These are phyloP conservation scores for Lodderomyces beijingensis DNA, from an alignment of 1,139 yeast genomes.

Conservation along the genomic window DNA sequence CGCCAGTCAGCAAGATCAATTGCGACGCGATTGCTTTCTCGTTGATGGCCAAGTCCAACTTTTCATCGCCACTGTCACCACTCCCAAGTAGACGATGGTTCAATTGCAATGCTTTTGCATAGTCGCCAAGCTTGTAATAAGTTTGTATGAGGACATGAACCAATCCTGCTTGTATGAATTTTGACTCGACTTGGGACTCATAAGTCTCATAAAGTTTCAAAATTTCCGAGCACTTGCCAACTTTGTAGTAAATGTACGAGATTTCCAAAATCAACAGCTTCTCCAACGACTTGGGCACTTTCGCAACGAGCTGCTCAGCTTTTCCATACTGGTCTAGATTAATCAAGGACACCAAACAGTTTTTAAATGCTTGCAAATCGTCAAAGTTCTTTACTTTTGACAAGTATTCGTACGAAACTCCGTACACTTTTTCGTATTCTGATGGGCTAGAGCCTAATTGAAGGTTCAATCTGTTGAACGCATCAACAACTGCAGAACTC, in stretches of 20 bases:
- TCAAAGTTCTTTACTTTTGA: conserved; percentile 37
- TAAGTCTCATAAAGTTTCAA: conserved; percentile 32
- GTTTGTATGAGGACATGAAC: conserved; percentile 82
- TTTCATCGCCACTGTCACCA: conserved; percentile 13
- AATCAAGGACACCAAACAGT: conserved; percentile 66
- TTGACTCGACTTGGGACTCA: conserved; percentile 6
- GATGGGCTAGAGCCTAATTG: conserved; percentile 20
- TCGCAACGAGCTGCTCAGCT: conserved; percentile 47
- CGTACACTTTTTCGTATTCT: conserved; percentile 38
- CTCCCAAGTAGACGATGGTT: conserved; percentile 54
- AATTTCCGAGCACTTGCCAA: conserved; percentile 44
- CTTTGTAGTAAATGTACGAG: conserved; percentile 68
- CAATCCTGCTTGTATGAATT: conserved; percentile 37
- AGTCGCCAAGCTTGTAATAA: conserved; percentile 62
- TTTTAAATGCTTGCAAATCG: conserved; percentile 52
- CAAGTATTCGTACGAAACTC: conserved; percentile 41
- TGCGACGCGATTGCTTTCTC: conserved; percentile 68
- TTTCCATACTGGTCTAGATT: conserved; percentile 63
- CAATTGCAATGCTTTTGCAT: conserved; percentile 48
- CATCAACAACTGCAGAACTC: conserved; percentile 41
- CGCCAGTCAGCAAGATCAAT: conserved; percentile 19
- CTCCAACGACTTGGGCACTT: conserved; percentile 33
- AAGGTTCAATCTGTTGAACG: conserved; percentile 39
- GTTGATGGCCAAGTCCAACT: conserved; percentile 62
- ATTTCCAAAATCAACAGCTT: conserved; percentile 49